A percentile compares a stretch with the other conserved stretches of the same genome.
These are phyloP conservation scores for Trametes sanguinea DNA, from an alignment of 768 basidiomycete genomes.

Conservation along the genomic window DNA sequence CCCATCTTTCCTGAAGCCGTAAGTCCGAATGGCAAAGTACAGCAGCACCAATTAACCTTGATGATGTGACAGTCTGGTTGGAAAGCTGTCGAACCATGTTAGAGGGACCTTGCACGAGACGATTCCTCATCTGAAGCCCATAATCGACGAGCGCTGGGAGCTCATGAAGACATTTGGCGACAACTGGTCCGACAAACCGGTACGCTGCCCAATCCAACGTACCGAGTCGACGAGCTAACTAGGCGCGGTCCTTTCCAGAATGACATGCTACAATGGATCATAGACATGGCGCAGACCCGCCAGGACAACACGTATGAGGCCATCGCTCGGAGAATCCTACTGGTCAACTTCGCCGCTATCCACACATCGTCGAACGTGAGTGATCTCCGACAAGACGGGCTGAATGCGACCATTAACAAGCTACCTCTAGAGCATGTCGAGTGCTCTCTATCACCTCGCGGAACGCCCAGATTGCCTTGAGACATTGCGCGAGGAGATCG, in stretches of 20 bases:
- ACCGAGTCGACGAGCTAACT: background rate
- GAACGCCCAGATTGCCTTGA: slow-evolving; percentile 30
- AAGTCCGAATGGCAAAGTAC: slow-evolving; percentile 14
- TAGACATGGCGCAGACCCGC: slow-evolving; percentile 38
- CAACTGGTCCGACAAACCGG: slow-evolving; percentile 30
- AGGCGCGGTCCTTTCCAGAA: slow-evolving; percentile 33
- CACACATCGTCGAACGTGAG: slow-evolving; percentile 35
- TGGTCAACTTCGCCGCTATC: slow-evolving; percentile 40
- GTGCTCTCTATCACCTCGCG: slow-evolving; percentile 32
- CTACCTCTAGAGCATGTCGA: slow-evolving; percentile 27
- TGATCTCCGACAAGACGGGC: background rate
- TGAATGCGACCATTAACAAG: background rate
- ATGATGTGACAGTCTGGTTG: slow-evolving; percentile 16
- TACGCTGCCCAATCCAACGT: slow-evolving; percentile 10
- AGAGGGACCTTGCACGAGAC: slow-evolving; percentile 13
- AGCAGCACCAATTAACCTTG: background rate
- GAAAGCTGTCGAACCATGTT: slow-evolving; percentile 19
- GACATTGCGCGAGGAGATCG: slow-evolving; percentile 35
- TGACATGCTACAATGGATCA: slow-evolving; percentile 48
- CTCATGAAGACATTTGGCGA: slow-evolving; percentile 25
- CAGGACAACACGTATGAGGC: slow-evolving; percentile 34
- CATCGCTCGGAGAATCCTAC: slow-evolving; percentile 32
- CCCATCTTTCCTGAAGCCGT: slow-evolving; percentile 40
- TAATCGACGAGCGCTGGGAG: slow-evolving; percentile 27
- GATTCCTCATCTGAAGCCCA: slow-evolving; percentile 19